Base-by-base conservation (phyloP, 140 eudicot species). In the Erigeron philadelphicus region DNA sequence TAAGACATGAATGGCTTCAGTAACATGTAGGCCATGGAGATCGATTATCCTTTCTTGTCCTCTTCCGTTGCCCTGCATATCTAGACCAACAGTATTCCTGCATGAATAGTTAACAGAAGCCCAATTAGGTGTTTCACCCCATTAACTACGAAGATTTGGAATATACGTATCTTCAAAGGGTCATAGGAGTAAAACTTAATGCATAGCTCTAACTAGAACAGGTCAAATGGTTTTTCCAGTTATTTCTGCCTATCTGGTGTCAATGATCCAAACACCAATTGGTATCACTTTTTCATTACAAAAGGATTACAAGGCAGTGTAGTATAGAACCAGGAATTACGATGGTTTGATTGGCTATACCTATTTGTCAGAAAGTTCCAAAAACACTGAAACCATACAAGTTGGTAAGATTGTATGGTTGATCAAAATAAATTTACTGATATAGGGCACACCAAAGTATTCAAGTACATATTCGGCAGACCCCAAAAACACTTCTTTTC, bases 21-120 rank as follows among this genome's bases (percentile, higher is more conserved):
- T 89, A 68, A 85, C 96, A 23, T 89, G 95, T 13, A 93, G 81
- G 70, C 98, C 98, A 11, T 93, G 98, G 19, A 93, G 88, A 73
- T 93, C 98, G 19, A 93, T 93, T 63, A 93, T 64, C 71, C 79
- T 85, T 78, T 89, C 98, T 52, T 81, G 87, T 69, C 84, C 85
- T 70, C 80, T 77, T 68, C 87, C 81, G 17, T 76, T 85, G 12
- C 84, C 79, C 7, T 78, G 96, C 80, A 82, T 72, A 7, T 81
- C 84, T 12, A 70, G 73, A 74, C 80, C 67, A 23, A 19, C 72
- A 8, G 90, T 83, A 65, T 89, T 93, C 83, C 98, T 93, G 94
- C 78, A 65, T 21, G 62, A 68, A 12, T 38, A 11, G 11, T 9
- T 11, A 8, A 65, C 41, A 21, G 31, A 61, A 41, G 5, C 63